Conservation (phyloP, 306 rosid species). For the Benincasa hispida region DNA sequence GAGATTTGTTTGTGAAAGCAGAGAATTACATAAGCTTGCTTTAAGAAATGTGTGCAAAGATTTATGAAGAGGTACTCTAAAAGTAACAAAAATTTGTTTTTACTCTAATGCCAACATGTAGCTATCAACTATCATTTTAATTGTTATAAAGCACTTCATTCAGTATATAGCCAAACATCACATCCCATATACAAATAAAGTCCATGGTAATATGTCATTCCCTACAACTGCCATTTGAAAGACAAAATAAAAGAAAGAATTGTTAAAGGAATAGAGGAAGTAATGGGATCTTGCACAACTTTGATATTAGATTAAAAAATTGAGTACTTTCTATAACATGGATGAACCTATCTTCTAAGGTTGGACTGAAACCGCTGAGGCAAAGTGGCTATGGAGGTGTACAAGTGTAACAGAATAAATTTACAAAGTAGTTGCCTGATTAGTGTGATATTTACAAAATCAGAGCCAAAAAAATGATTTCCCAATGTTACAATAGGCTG, state of each 20-base stretch:
- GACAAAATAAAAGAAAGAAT: background rate
- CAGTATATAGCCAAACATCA: background rate
- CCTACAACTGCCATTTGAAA: background rate
- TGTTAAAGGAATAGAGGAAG: background rate
- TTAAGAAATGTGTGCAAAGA: background rate
- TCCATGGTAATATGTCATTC: background rate
- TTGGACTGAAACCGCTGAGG: background rate
- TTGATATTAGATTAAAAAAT: background rate
- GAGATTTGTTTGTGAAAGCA: background rate
- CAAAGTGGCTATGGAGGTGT: constrained; percentile 4
- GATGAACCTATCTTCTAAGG: background rate
- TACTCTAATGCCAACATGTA: background rate
- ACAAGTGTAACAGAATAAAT: constrained; percentile 8
- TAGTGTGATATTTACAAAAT: constrained; percentile 47
- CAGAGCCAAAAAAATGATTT: constrained; percentile 15
- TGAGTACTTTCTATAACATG: background rate
- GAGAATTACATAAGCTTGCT: background rate
- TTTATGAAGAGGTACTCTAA: background rate
- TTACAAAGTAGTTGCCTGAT: constrained; percentile 24
- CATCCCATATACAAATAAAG: background rate
- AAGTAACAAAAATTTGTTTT: background rate
- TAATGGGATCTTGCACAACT: background rate
- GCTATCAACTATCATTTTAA: background rate
- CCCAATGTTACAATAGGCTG: constrained; percentile 12
- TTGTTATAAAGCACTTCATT: background rate